Evolutionary conservation across 306 rosid species (phyloP), one percentile per base, ranked within the genome.

Genomic region (Canavalia ensiformis): DNA sequence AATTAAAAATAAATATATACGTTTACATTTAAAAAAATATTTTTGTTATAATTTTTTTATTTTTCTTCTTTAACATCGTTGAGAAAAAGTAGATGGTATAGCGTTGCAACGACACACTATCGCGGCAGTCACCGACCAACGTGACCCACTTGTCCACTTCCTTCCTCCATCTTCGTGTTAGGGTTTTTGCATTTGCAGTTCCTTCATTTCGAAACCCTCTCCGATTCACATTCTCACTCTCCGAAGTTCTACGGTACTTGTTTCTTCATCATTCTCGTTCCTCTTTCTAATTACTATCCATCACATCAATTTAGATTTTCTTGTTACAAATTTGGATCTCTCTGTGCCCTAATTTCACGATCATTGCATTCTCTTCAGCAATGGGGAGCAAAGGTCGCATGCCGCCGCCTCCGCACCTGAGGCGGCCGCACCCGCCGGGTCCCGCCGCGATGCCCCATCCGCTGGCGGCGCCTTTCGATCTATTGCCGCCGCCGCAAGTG

Each of bases 331-430:
- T 51, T 25, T n/a, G 28, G 37, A 41, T 66, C 7, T 3, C 66
- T 50, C 56, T 1, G 72, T 71, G 56, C 68, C 82, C 78, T 70
- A 70, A 70, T 76, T 69, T 77, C 13, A 8, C 64, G 8, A 76
- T 30, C 52, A 3, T n/a, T 30, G 3, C 28, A 10, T 37, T 1
- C 2, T 75, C 47, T 12, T 54, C 25, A 18, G 7, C 66, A 30
- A 83, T 83, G 99, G 99, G 94, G 29, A 95, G 99, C 84, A 95
- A 92, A 84, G 99, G 99, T 65, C 89, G 97, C 79, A 66, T 91
- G 52, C 97, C 95, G 6, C 95, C 94, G 7, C 95, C 94, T 31
- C 82, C 84, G 39, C 99, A 91, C 78, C 28, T 81, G 45, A 83
- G 97, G 58, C 92, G 92, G 8, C 89, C 86, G 6, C 89, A 78